Evolutionary conservation across 2,329 filamentous ascomycete genomes (phyloP).

Genomic region (Fusarium continuum): DNA sequence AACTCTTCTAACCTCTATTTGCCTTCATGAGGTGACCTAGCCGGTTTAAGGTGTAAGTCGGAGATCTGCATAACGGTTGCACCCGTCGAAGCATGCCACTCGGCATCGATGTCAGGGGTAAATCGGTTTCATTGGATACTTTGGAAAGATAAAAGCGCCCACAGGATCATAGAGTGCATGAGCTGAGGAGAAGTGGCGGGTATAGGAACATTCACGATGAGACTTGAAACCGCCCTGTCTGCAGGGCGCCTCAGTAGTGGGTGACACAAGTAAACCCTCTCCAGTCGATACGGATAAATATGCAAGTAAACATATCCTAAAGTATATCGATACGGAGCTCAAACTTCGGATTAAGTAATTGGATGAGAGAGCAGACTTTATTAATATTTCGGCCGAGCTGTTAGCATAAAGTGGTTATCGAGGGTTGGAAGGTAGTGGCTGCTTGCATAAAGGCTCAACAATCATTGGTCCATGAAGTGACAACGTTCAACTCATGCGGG

Average conservation of each 20-base stretch:
- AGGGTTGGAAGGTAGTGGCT: neutral
- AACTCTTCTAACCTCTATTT: neutral
- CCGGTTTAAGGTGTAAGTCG: slow-evolving; percentile 4
- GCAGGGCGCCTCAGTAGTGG: neutral
- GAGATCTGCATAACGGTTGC: slow-evolving; percentile 2
- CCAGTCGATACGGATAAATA: too few species aligned
- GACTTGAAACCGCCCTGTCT: slow-evolving; percentile 29
- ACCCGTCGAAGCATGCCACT: slow-evolving; percentile 10
- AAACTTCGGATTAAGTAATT: too few species aligned
- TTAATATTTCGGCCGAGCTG: too few species aligned
- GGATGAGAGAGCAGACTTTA: neutral
- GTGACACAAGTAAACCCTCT: too few species aligned
- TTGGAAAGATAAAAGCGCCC: neutral
- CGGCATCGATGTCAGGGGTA: slow-evolving; percentile 24
- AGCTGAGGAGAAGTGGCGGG: slow-evolving; percentile 33
- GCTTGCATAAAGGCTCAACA: neutral
- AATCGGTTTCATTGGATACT: slow-evolving; percentile 18
- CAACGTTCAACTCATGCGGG: neutral
- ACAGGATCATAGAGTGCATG: slow-evolving; percentile 17
- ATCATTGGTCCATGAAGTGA: neutral
- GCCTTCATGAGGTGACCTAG: neutral
- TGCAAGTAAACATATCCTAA: too few species aligned
- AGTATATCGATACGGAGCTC: too few species aligned
- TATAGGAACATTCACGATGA: slow-evolving; percentile 22
- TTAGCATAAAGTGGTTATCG: too few species aligned